Conservation (phyloP, 106 monocot species). For the Dactylorhiza incarnata region DNA sequence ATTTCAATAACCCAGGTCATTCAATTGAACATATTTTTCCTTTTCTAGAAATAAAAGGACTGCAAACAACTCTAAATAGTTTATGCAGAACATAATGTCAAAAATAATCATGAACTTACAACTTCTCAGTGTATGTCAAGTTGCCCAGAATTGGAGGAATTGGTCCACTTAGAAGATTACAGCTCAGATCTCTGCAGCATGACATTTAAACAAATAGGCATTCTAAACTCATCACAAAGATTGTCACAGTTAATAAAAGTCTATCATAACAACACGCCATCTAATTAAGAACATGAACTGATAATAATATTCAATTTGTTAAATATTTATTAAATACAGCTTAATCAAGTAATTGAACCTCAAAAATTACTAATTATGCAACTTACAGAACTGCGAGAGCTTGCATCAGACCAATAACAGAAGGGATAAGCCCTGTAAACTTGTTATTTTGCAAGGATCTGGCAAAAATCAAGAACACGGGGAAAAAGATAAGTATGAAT, state of each 20-base stretch:
- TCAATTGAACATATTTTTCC: background rate
- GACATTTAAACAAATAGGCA: background rate
- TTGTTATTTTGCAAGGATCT: slow-evolving; percentile 97
- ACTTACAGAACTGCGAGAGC: slow-evolving; percentile 95
- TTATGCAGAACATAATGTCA: background rate
- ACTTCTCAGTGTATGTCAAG: slow-evolving; percentile 91
- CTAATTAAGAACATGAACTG: background rate
- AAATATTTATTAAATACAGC: too few relatives aligned
- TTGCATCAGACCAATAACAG: slow-evolving; percentile 97
- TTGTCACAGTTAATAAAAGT: background rate
- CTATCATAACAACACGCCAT: background rate
- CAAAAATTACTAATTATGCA: background rate
- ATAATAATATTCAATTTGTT: background rate
- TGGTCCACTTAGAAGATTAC: slow-evolving; percentile 59
- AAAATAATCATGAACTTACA: slow-evolving; percentile 41
- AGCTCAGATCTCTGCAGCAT: slow-evolving; percentile 77
- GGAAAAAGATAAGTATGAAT: background rate
- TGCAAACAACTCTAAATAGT: background rate
- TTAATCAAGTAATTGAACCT: background rate
- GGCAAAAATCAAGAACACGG: background rate
- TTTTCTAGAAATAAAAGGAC: background rate
- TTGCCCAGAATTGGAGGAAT: slow-evolving; percentile 94
- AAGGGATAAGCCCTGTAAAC: slow-evolving; percentile 77
- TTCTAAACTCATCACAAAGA: background rate
- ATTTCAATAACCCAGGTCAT: background rate